Evolutionary conservation across 139 green algal genomes (phyloP).

Genomic region (Picochlorum sp.): DNA sequence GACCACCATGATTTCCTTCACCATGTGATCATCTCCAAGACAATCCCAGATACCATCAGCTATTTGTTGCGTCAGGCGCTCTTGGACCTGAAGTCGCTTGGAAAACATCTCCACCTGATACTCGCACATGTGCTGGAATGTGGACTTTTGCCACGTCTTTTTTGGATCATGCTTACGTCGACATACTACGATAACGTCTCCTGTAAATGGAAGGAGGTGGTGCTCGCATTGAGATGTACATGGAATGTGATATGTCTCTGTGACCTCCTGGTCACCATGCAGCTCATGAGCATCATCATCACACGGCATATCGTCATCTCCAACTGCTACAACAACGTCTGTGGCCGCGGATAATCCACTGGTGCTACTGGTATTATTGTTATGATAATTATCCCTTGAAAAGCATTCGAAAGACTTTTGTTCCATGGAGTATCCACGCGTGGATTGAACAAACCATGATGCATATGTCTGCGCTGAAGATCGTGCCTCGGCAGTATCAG

Average conservation of each 20-base stretch:
- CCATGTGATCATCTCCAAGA: slow-evolving; percentile 1
- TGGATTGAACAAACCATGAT: slow-evolving; percentile 43
- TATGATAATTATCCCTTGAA: no score
- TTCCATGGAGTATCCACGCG: slow-evolving; percentile 47
- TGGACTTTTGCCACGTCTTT: no score
- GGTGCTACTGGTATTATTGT: no score
- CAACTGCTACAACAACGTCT: slow-evolving; percentile 14
- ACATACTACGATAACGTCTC: slow-evolving; percentile 38
- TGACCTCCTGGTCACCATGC: slow-evolving; percentile 4
- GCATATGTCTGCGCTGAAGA: slow-evolving; percentile 44
- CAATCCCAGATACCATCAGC: slow-evolving; percentile 1
- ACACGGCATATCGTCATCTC: not conserved
- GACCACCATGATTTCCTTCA: slow-evolving; percentile 59
- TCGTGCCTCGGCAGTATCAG: slow-evolving; percentile 22
- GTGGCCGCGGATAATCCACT: not conserved
- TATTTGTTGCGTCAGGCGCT: slow-evolving; percentile 72
- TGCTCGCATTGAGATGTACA: slow-evolving; percentile 90
- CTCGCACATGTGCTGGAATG: slow-evolving; percentile 11
- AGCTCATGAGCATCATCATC: slow-evolving; percentile 5
- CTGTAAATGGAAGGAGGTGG: slow-evolving; percentile 96
- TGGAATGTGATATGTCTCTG: not conserved
- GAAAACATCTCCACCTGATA: slow-evolving; percentile 47
- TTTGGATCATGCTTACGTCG: no score
- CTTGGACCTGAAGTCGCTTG: slow-evolving; percentile 79
- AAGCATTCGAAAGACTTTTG: not conserved